Evolutionary conservation across 495 filamentous ascomycete genomes (phyloP).

Genomic region (Penicillium atrosanguineum): DNA sequence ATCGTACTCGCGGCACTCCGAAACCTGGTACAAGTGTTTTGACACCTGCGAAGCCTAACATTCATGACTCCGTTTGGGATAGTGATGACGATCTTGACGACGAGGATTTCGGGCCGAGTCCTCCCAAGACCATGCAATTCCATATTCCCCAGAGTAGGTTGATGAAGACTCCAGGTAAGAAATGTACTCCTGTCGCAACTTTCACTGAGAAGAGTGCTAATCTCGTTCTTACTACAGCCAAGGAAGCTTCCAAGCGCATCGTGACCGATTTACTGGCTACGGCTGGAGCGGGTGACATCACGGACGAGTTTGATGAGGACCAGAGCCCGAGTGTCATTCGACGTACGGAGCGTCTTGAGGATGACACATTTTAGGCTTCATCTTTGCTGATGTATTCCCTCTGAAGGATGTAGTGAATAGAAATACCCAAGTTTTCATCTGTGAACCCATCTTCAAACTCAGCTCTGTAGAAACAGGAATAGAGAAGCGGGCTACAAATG

Average conservation of each 20-base stretch:
- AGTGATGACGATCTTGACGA: constrained; percentile 61
- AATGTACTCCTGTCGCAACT: too few relatives aligned
- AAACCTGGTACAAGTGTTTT: constrained; percentile 78
- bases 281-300: constrained; percentile 57
- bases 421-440: background rate
- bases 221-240: constrained; percentile 45
- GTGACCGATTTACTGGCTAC: constrained; percentile 87
- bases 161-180: constrained; percentile 84
- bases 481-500: background rate
- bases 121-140: constrained; percentile 97
- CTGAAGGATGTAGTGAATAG: background rate
- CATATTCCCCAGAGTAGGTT: constrained; percentile 82
- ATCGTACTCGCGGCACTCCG: constrained; percentile 40
- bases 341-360: constrained; percentile 61
- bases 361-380: constrained; percentile 65
- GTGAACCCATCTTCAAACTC: background rate
- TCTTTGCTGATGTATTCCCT: background rate
- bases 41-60: constrained; percentile 50
- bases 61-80: constrained; percentile 53
- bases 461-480: background rate
- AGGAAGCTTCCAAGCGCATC: constrained; percentile 87
- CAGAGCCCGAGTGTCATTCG: constrained; percentile 76
- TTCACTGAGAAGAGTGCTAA: background rate
- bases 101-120: constrained; percentile 66
- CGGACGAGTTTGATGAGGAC: constrained; percentile 47